phyloP scores from a whole-genome alignment of 768 basidiomycete genomes.

The Gloeopeniophorella convolvens region DNA sequence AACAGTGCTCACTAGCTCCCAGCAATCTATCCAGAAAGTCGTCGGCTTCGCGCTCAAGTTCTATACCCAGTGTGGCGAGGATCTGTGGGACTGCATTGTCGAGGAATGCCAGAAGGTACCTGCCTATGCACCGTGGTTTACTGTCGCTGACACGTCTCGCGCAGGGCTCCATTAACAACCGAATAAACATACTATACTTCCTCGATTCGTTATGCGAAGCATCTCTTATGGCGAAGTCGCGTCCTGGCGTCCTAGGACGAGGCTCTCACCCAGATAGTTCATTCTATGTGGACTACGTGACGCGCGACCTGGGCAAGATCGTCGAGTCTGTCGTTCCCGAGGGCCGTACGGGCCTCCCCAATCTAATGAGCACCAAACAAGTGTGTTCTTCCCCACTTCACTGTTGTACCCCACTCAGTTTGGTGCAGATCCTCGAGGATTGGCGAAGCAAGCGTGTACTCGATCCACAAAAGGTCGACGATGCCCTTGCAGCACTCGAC shows the following conservation, averaged over 20 bases:
- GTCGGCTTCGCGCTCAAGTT: constrained; percentile 82
- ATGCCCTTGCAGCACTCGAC: constrained; percentile 52
- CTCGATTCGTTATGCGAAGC: constrained; percentile 84
- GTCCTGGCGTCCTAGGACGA: constrained; percentile 37
- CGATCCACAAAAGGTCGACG: constrained; percentile 71
- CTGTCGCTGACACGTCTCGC: background rate
- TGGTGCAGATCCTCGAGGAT: constrained; percentile 74
- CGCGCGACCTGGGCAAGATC: constrained; percentile 71
- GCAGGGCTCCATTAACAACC: constrained; percentile 72
- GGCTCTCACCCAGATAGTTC: constrained; percentile 34
- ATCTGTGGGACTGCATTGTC: constrained; percentile 88
- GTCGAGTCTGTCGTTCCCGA: constrained; percentile 84
- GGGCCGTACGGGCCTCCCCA: constrained; percentile 81
- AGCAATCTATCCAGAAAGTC: constrained; percentile 83
- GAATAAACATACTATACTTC: constrained; percentile 92
- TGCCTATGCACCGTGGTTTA: background rate
- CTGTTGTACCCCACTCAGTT: background rate
- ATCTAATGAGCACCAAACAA: constrained; percentile 83
- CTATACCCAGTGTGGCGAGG: constrained; percentile 79
- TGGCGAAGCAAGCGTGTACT: constrained; percentile 84
- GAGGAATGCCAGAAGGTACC: constrained; percentile 86
- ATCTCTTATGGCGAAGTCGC: constrained; percentile 61
- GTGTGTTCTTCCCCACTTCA: constrained; percentile 34
- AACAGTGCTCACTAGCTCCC: constrained; percentile 48
- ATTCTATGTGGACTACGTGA: constrained; percentile 72